Evolutionary conservation across 495 filamentous ascomycete genomes (phyloP), one percentile per base, ranked within the genome.

Genomic region (Bacidia rubella): DNA sequence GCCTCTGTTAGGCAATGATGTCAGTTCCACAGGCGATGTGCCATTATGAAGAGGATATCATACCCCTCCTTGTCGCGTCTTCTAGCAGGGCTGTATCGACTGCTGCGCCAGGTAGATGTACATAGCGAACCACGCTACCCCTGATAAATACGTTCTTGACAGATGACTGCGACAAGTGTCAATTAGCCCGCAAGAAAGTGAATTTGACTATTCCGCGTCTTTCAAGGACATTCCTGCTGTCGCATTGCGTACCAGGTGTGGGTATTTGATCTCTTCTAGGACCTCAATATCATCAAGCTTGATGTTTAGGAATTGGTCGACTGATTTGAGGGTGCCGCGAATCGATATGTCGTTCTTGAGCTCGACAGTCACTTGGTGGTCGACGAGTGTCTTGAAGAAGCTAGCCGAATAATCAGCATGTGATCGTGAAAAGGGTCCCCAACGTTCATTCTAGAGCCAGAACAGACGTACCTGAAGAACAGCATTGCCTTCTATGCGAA

Each of bases 331-430:
- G 20, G 81, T 90, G 54, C 92, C 92, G 54, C 85, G 83, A 66
- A 98, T 94, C 60, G 86, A 85, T 57, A 98, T 90, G 69, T 98
- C 92, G 68, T 98, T 98, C 72, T 98, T 98, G 68, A 98, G 86
- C 71, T 97, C 92, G 67, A 98, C 87, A 38, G 88, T 97, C 50
- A 87, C 79, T 72, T 90, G 82, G 65, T 95, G 87, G 75, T 96
- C 92, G 65, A 95, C 92, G 60, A 97, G 86, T 52, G 92, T 97
- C 70, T 97, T 97, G 82, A 98, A 98, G 78, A 97, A 98, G 71
- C 93, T 96, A n/a, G 60, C 27, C 25, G 22, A 11, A n/a, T 3
- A 27, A 20, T 19, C 9, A 2, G 32, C 1, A 32, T 17, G 5
- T 2, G 29, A 47, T 12, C 7, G 11, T 20, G 15, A 3, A 11